phyloP scores from a whole-genome alignment of 306 rosid species.

The Senna tora region DNA sequence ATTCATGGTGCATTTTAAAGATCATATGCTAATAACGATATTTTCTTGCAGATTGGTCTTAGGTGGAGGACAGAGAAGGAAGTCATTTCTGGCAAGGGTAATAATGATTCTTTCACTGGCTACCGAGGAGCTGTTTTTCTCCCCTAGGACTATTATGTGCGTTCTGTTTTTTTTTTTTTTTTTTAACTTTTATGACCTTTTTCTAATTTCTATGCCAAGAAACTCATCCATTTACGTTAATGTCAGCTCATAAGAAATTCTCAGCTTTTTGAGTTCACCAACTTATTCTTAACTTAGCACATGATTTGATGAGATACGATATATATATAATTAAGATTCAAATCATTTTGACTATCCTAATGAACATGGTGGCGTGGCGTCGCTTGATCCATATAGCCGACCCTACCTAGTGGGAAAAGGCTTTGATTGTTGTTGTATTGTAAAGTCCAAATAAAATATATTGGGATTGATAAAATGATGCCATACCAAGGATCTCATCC shows the following conservation, averaged over 20 bases:
- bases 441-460: neutral
- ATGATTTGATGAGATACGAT: neutral
- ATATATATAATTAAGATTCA: neutral
- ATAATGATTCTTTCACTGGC: conserved; percentile 33
- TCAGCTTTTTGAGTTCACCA: neutral
- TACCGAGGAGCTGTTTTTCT: neutral
- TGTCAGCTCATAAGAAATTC: neutral
- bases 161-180: conserved; percentile 22
- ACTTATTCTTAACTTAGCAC: neutral
- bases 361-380: no score
- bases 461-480: conserved; percentile 14
- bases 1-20: conserved; percentile 22
- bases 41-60: conserved; percentile 77
- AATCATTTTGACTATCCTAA: no score
- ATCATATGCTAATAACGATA: conserved; percentile 35
- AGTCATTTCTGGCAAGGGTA: conserved; percentile 93
- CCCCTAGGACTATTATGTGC: conserved; percentile 2
- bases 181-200: neutral
- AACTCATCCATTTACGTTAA: neutral
- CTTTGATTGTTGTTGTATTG: no score
- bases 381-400: no score
- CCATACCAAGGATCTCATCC: neutral
- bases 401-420: no score
- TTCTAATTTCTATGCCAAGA: neutral
- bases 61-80: conserved; percentile 97